Base-by-base conservation (phyloP, 345 rosid genomes). In the Raphanus raphanistrum region DNA sequence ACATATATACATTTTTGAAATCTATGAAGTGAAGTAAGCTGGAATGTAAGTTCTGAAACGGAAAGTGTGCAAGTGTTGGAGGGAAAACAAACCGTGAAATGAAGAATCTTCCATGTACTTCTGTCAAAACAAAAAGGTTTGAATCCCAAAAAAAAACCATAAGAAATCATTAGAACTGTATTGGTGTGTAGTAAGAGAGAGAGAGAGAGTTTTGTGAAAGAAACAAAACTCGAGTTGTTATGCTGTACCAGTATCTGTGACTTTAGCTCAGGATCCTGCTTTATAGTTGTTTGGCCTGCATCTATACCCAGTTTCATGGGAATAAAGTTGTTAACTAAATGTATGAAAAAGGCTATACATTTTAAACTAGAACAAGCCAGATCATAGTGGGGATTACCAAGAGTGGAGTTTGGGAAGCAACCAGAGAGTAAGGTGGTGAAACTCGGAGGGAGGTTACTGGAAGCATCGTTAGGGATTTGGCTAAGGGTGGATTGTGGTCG, bases 51-150 rank as follows among this genome's bases (percentile, higher is more conserved):
- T 32, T 31, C 59, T 2, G 60, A 58, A n/a, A 32, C 73, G 5
- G 21, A 7, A 2, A 9, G 10, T 70, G 38, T 41, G 69, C 5
- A 67, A 54, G 58, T 13, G 60, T 25, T 68, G 48, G 63, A 70
- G 70, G 74, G 17, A 78, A 71, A 63, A 58, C 69, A 81, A 76
- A 92, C 97, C 98, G 82, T 89, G 94, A 84, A 94, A 92, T 48
- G 92, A 80, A 26, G 94, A 84, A 86, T 92, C 97, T 75, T 87
- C 93, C 94, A 90, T 89, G 81, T 81, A 90, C 74, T 73, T 88
- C 97, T 92, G 88, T 82, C 67, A 78, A 71, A 73, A 79, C 70
- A 80, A 69, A 79, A 74, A 45, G 73, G 7, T 25, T 27, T 63
- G 28, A 36, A 62, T 43, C 29, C n/a, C 36, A 35, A 78, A 48